Evolutionary conservation across 1,284 basidiomycete genomes (phyloP).

Genomic region (Trichosporon sp.): DNA sequence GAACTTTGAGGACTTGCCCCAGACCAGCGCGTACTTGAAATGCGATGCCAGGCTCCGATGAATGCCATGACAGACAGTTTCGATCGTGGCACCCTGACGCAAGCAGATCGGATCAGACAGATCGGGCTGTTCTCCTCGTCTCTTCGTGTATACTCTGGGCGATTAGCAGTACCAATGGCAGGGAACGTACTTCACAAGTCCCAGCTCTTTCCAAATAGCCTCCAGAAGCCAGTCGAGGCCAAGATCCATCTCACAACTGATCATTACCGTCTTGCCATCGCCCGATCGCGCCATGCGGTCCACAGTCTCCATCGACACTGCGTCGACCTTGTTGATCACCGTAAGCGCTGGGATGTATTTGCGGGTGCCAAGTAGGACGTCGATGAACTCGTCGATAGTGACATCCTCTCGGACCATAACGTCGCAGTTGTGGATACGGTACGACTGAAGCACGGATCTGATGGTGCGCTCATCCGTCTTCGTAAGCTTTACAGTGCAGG

Average conservation of each 20-base stretch:
- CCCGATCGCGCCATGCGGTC: slow-evolving; percentile 80
- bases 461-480: slow-evolving; percentile 94
- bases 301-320: slow-evolving; percentile 78
- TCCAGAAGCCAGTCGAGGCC: slow-evolving; percentile 84
- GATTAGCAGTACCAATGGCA: neutral
- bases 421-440: slow-evolving; percentile 87
- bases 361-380: slow-evolving; percentile 83
- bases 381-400: slow-evolving; percentile 94
- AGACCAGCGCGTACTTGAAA: slow-evolving; percentile 80
- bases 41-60: slow-evolving; percentile 83
- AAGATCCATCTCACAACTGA: slow-evolving; percentile 86
- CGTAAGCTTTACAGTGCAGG: slow-evolving; percentile 84
- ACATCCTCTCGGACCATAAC: slow-evolving; percentile 96
- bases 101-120: slow-evolving; percentile 87
- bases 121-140: slow-evolving; percentile 88
- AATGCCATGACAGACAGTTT: slow-evolving; percentile 88
- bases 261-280: slow-evolving; percentile 71
- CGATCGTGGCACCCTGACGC: slow-evolving; percentile 85
- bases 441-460: slow-evolving; percentile 78
- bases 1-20: slow-evolving; percentile 88
- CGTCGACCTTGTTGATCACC: slow-evolving; percentile 93
- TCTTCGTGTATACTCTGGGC: slow-evolving; percentile 78
- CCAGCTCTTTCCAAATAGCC: slow-evolving; percentile 80
- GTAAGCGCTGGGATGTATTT: slow-evolving; percentile 92
- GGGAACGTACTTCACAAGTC: slow-evolving; percentile 62